Conservation (phyloP, 2,329 filamentous ascomycete species). For the Apiospora hydei region DNA sequence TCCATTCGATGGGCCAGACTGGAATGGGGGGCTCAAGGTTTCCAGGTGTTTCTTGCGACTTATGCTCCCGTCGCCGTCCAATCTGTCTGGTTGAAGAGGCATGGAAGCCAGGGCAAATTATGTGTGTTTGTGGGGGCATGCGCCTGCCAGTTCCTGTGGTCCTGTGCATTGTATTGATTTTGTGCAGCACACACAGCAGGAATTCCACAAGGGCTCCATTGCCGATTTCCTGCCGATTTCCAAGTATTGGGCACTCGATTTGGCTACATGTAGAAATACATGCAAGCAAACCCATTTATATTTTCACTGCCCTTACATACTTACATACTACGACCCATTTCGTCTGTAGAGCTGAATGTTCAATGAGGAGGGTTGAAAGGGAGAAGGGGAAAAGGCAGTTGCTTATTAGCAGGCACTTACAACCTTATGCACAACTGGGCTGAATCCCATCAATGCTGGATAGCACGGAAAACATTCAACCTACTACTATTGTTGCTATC, state of each 20-base stretch:
- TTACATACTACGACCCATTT: not conserved
- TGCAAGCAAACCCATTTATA: not conserved
- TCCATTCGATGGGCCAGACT: not conserved
- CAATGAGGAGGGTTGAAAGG: not conserved
- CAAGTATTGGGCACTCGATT: no score
- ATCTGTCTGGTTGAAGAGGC: not conserved
- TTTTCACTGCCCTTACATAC: not conserved
- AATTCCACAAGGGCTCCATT: not conserved
- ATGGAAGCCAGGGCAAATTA: not conserved
- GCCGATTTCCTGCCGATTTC: not conserved
- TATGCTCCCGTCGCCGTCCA: slow-evolving; percentile 19
- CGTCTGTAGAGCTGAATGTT: not conserved
- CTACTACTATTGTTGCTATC: not conserved
- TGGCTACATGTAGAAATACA: not conserved
- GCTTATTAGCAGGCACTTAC: not conserved
- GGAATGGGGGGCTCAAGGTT: not conserved
- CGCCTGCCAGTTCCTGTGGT: not conserved
- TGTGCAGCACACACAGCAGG: not conserved
- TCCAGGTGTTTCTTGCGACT: not conserved
- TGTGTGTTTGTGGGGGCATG: not conserved
- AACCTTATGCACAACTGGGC: not conserved
- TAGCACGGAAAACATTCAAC: not conserved
- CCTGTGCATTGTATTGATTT: slow-evolving; percentile 2
- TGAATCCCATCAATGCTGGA: not conserved
- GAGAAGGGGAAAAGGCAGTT: not conserved